Base-by-base conservation (phyloP, 345 rosid species). In the Camelina sativa region DNA sequence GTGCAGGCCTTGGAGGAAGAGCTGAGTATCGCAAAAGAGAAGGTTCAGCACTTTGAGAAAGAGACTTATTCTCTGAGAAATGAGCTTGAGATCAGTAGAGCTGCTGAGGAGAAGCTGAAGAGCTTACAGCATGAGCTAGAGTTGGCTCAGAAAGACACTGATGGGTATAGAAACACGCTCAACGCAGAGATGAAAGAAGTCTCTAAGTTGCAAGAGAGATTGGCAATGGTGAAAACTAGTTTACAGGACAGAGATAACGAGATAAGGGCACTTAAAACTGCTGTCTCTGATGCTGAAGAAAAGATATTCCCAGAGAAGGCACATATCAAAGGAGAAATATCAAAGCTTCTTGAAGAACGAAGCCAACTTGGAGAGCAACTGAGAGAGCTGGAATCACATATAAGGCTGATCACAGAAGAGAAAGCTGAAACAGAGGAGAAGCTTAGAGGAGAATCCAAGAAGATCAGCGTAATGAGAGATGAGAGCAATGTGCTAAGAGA, bases 211-310 rank as follows among this genome's bases (percentile, higher is more conserved):
- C 88, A 82, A 58, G 93, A 86, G 75, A 87, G 86, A 54, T 73
- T 83, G 34, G 37, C 73, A 12, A 76, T 79, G 82, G 79, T 86
- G 57, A 83, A 87, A 76, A 82, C 68, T 28, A 91, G 89, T 75
- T 78, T 92, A 74, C 84, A 87, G 10, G 91, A 85, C 72, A 85
- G 88, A 64, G 97, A 90, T 83, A 71, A 77, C 15, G 97, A 95
- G 80, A 67, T 90, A 68, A 81, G 82, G 62, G 80, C 71, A 4
- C 65, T 90, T 62, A 91, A 89, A 71, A 71, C 74, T 13, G 86
- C 87, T 1, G 77, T 91, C 11, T 81, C 88, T 23, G 87, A 86
- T 38, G 86, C 94, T 12, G 90, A 91, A 79, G 68, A 87, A 79
- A 89, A 75, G 80, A 84, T 89, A 59, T 86, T 82, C 41, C 84